Conservation (phyloP, 495 filamentous ascomycete genomes). For the Corynascus novoguineensis region DNA sequence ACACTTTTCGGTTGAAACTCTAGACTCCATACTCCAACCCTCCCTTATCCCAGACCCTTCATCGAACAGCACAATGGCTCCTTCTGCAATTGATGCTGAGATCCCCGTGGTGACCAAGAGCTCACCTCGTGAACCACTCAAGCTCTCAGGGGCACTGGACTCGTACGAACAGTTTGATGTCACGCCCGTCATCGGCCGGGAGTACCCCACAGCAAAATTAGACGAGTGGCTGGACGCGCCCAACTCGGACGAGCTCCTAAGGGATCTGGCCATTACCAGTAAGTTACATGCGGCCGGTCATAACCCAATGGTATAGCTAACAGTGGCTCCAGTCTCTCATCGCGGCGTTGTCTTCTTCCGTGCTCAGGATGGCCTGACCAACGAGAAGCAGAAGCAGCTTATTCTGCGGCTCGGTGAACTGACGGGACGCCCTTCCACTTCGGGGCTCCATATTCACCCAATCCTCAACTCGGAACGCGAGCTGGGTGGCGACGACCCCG, state of each 20-base stretch:
- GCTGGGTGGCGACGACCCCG: conserved; percentile 55
- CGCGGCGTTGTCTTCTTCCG: conserved; percentile 78
- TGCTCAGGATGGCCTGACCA: conserved; percentile 52
- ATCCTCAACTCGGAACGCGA: conserved; percentile 57
- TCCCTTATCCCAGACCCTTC: background rate
- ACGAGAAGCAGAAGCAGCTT: conserved; percentile 54
- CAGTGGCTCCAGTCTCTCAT: conserved; percentile 59
- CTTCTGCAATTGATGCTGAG: conserved; percentile 26
- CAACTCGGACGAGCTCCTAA: conserved; percentile 61
- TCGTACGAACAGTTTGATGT: conserved; percentile 56
- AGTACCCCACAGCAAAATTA: conserved; percentile 57
- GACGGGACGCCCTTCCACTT: conserved; percentile 57
- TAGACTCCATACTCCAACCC: background rate
- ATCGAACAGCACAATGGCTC: conserved; percentile 23
- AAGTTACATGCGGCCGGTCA: conserved; percentile 9
- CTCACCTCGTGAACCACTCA: conserved; percentile 35
- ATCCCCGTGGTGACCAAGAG: conserved; percentile 17
- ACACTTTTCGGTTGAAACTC: too few species aligned
- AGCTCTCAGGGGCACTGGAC: conserved; percentile 51
- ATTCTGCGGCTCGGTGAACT: conserved; percentile 57
- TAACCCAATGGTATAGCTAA: background rate
- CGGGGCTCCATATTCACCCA: conserved; percentile 65
- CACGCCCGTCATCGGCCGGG: conserved; percentile 63
- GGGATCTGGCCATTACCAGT: conserved; percentile 68
- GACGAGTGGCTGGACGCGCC: conserved; percentile 57